A percentile compares a stretch with the other conserved stretches of the same genome.
Evolutionary conservation across 768 basidiomycete genomes (phyloP).

Genomic region (Calvatia gigantea): DNA sequence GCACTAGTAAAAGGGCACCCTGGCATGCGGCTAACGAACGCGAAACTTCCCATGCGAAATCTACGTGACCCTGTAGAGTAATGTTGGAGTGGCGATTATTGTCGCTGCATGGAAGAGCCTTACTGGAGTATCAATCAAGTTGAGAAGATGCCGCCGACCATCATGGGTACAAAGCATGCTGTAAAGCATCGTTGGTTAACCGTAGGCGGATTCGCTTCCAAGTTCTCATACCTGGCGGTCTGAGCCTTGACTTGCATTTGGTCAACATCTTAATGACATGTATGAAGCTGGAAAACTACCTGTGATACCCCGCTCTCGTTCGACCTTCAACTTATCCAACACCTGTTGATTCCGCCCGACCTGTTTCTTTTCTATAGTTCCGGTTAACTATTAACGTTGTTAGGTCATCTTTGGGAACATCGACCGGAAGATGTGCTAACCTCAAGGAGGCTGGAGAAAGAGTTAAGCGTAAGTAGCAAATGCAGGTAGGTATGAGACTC

Average conservation of each 20-base stretch:
- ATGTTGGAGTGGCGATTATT: neutral
- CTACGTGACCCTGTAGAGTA: slow-evolving; percentile 78
- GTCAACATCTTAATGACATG: slow-evolving; percentile 1
- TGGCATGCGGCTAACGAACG: slow-evolving; percentile 91
- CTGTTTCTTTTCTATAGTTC: slow-evolving; percentile 70
- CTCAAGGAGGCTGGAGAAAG: slow-evolving; percentile 60
- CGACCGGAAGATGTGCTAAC: slow-evolving; percentile 30
- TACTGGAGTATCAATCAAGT: slow-evolving; percentile 95
- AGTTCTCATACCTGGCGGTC: slow-evolving; percentile 66
- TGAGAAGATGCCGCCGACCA: slow-evolving; percentile 68
- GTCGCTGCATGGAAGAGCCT: slow-evolving; percentile 16
- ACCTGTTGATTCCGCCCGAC: slow-evolving; percentile 78
- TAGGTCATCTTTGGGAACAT: slow-evolving; percentile 4
- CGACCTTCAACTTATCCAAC: slow-evolving; percentile 93
- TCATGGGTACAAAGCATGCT: slow-evolving; percentile 76
- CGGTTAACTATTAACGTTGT: slow-evolving; percentile 63
- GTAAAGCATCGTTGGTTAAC: slow-evolving; percentile 14
- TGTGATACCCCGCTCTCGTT: slow-evolving; percentile 94
- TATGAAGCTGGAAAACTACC: slow-evolving; percentile 41
- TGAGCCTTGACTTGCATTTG: slow-evolving; percentile 80
- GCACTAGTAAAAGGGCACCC: slow-evolving; percentile 70
- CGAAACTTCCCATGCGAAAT: slow-evolving; percentile 97
- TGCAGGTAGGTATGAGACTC: slow-evolving; percentile 21
- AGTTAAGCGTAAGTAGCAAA: slow-evolving; percentile 9
- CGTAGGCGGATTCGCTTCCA: neutral